Evolutionary conservation across 345 rosid species (phyloP), one percentile per base, ranked within the genome.

Genomic region (Moringa oleifera): DNA sequence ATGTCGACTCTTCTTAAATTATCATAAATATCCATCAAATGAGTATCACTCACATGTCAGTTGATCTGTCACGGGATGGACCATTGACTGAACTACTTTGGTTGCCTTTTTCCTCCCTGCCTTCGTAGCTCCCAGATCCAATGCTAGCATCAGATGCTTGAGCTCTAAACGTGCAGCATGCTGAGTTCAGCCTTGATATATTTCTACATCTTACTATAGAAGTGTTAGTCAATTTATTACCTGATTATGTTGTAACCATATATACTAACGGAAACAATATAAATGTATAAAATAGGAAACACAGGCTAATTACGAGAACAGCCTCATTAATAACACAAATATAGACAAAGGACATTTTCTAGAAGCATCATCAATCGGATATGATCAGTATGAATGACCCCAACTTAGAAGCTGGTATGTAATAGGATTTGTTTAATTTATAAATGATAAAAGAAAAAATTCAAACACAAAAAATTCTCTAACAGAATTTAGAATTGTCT

Each of bases 171-270:
- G 52, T 72, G 65, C 71, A 37, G 49, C 70, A 54, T 0, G 61
- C 59, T 53, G 71, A 72, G 45, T 70, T 76, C 73, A 73, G 62
- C 53, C 69, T 75, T 50, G 77, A 50, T 72, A 62, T 72, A 62
- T 77, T 73, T 75, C 90, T 82, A 77, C 79, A 82, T 79, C 89
- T 84, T 74, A 85, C 99, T 88, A 77, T 53, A 84, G 73, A 55
- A 22, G 65, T 54, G 64, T 71, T 60, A 67, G 24, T 24, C 51
- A 58, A 56, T 58, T 41, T 18, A 54, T 66, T 66, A 67, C 50
- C 24, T 49, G 16, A 20, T 21, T 51, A 52, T 17, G 23, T 22
- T 22, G 9, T 10, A 57, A 20, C 59, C 58, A 24, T 50, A 49
- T 49, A 52, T 53, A 22, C 18, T 55, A 59, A 37, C 6, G 36